Evolutionary conservation across 139 green algal genomes (phyloP), one percentile per base, ranked within the genome.

Genomic region (Penium margaritaceum): DNA sequence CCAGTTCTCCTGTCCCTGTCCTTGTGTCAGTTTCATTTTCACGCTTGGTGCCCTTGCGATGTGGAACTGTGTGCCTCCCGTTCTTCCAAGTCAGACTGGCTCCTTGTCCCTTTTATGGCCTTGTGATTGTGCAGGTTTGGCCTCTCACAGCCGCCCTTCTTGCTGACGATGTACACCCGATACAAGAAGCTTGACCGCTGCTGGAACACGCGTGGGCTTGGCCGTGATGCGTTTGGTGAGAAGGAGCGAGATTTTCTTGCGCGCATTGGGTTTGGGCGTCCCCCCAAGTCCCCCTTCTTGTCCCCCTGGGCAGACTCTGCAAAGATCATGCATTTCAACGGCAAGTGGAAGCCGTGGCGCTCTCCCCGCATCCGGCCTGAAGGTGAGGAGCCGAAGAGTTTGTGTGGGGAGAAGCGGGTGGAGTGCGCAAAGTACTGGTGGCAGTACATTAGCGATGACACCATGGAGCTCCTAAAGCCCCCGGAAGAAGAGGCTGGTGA

Each of bases 281-380:
- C 30, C 0, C 30, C 29, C n/a, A 70, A 70, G 69, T 19, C 19
- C 35, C 69, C 69, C 24, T 76, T 76, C 37, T n/a, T 76, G 12
- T 43, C n/a, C 21, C 63, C 63, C 27, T 70, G 27, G 35, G 57
- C 69, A 21, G 69, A 76, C 36, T 21, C 24, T 7, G 69, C 69
- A n/a, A 70, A 71, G 1, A 57, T 68, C 3, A 29, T 76, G 21
- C 69, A 76, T 53, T 76, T 76, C n/a, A 76, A 76, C 38, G 69
- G 69, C 29, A 39, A 38, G 24, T 71, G 57, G 12, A 76, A 76
- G 29, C 69, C 69, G 37, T 76, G 69, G 69, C 47, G 29, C n/a
- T 17, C 36, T 14, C 21, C 19, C n/a, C 27, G 69, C 57, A 15
- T 35, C 21, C n/a, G 38, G 58, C 21, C 27, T 15, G 24, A 55